A percentile compares a stretch with the other conserved stretches of the same genome.
Conservation (phyloP, 2,329 filamentous ascomycete species). For the Pseudodiploospora longispora region DNA sequence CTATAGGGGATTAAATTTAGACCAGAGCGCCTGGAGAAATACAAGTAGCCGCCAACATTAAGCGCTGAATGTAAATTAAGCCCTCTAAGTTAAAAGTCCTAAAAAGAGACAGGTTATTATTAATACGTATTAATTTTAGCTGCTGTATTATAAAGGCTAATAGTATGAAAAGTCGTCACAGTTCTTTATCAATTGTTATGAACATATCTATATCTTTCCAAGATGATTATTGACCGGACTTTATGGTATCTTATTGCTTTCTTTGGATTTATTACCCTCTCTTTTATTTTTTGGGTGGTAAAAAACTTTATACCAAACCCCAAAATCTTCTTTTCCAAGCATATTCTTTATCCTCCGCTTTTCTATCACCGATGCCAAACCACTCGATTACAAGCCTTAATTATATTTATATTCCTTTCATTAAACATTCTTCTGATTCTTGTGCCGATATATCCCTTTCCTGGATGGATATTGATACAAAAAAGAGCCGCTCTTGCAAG, state of each 20-base stretch:
- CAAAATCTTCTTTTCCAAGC: conserved; percentile 3
- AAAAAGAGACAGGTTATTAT: not conserved
- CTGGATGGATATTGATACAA: conserved; percentile 1
- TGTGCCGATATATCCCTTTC: conserved; percentile 1
- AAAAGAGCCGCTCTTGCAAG: conserved; percentile 2
- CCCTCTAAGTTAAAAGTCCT: no score
- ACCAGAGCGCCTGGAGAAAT: no score
- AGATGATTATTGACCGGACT: conserved; percentile 2
- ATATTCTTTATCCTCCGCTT: conserved; percentile 4
- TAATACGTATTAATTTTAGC: not conserved
- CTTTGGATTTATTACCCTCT: conserved; percentile 4
- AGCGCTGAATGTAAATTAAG: no score
- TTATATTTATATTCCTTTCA: conserved; percentile 1
- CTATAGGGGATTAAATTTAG: no score
- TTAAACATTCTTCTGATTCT: conserved; percentile 4
- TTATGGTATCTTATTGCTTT: conserved; percentile 6
- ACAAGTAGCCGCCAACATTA: no score
- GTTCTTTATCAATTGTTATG: not conserved
- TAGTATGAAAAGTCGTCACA: no score
- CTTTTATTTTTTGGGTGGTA: conserved; percentile 1
- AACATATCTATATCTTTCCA: not conserved
- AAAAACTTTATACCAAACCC: conserved; percentile 3
- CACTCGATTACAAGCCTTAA: not conserved
- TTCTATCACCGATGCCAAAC: not conserved
- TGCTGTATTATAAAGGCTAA: not conserved